A percentile compares a stretch with the other conserved stretches of the same genome.
Conservation (phyloP, 2,329 filamentous ascomycete species). For the Diaporthe destruens region DNA sequence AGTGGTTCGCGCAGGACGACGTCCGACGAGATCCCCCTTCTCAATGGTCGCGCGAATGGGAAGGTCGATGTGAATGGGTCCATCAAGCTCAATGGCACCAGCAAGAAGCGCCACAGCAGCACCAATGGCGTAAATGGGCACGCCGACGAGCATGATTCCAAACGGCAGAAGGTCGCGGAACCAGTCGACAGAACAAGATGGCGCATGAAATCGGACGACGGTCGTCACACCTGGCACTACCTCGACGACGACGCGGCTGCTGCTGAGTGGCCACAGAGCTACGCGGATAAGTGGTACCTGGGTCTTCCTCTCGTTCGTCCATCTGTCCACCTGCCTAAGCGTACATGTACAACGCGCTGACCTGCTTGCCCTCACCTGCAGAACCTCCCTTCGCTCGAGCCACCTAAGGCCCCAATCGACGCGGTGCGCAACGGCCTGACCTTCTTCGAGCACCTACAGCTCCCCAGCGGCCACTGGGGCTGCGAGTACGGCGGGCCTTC, state of each 20-base stretch:
- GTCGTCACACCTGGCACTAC: slow-evolving; percentile 95
- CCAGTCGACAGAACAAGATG: slow-evolving; percentile 86
- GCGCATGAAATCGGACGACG: slow-evolving; percentile 85
- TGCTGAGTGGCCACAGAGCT: slow-evolving; percentile 85
- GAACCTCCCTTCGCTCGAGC: slow-evolving; percentile 79
- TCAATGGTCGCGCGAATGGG: slow-evolving; percentile 7
- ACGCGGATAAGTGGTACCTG: slow-evolving; percentile 90
- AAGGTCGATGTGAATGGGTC: slow-evolving; percentile 45
- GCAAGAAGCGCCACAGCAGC: slow-evolving; percentile 59
- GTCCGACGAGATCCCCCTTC: background rate
- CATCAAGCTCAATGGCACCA: slow-evolving; percentile 39
- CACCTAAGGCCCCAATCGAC: slow-evolving; percentile 79
- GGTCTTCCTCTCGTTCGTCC: slow-evolving; percentile 78
- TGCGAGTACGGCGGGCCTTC: slow-evolving; percentile 98
- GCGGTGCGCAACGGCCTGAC: slow-evolving; percentile 84
- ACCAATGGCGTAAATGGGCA: slow-evolving; percentile 44
- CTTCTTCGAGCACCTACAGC: slow-evolving; percentile 91
- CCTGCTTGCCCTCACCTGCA: slow-evolving; percentile 53
- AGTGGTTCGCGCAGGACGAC: slow-evolving; percentile 36
- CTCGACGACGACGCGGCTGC: slow-evolving; percentile 78
- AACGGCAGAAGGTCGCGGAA: slow-evolving; percentile 61
- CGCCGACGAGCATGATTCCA: slow-evolving; percentile 50
- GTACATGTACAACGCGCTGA: background rate
- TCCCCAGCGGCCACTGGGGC: slow-evolving; percentile 91
- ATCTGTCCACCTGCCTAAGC: slow-evolving; percentile 12